A percentile compares a stretch with the other conserved stretches of the same genome.
phyloP scores from a whole-genome alignment of 495 filamentous ascomycete species.

The Aspergillus funiculosus region DNA sequence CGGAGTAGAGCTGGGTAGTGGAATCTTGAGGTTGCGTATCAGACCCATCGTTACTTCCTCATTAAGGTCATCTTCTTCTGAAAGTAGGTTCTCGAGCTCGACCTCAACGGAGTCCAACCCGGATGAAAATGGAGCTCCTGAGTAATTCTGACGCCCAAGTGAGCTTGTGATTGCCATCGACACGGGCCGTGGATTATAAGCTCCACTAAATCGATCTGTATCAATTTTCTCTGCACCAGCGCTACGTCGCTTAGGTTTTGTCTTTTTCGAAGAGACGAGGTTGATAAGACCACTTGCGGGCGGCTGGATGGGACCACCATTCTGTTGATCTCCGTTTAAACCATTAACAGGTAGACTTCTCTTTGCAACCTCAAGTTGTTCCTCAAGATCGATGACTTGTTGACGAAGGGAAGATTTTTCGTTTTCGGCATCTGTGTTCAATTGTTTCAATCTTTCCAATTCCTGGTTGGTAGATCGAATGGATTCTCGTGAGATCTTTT shows the following conservation, averaged over 20 bases:
- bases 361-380: constrained; percentile 84
- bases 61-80: constrained; percentile 91
- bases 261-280: constrained; percentile 93
- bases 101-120: constrained; percentile 81
- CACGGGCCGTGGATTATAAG: constrained; percentile 90
- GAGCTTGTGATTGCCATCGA: constrained; percentile 80
- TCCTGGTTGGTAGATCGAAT: constrained; percentile 70
- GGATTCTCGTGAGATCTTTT: constrained; percentile 70
- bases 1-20: constrained; percentile 72
- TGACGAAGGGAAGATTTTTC: constrained; percentile 80
- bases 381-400: constrained; percentile 83
- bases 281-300: constrained; percentile 82
- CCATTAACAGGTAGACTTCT: constrained; percentile 52
- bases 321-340: constrained; percentile 60
- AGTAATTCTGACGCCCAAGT: constrained; percentile 56
- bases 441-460: constrained; percentile 65
- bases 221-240: constrained; percentile 83
- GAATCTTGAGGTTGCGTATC: constrained; percentile 94
- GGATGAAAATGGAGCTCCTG: constrained; percentile 67
- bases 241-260: constrained; percentile 92
- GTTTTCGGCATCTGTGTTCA: constrained; percentile 64
- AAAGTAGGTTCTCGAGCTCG: constrained; percentile 87
- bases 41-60: constrained; percentile 94
- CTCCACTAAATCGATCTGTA: constrained; percentile 77
- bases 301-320: constrained; percentile 52